Evolutionary conservation across 2,329 filamentous ascomycete genomes (phyloP).

Genomic region (Aaosphaeria arxii): DNA sequence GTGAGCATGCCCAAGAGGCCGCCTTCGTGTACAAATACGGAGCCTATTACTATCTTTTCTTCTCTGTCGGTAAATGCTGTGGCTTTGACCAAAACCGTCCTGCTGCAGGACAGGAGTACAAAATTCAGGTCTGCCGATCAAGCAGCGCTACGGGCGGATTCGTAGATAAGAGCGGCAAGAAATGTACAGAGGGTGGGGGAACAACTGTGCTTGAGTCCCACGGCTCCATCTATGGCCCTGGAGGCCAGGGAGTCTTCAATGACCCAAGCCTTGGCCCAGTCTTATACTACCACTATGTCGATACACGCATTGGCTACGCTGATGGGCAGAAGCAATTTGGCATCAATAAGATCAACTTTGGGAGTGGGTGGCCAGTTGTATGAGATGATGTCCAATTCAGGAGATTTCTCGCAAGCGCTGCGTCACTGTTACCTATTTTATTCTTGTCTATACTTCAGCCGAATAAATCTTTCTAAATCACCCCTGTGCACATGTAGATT

Average conservation of each 20-base stretch:
- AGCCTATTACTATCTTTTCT: conserved; percentile 64
- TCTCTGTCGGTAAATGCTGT: conserved; percentile 61
- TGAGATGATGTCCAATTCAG: conserved; percentile 5
- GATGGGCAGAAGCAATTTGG: conserved; percentile 53
- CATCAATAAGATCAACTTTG: conserved; percentile 51
- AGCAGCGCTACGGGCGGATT: conserved; percentile 52
- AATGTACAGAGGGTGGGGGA: conserved; percentile 58
- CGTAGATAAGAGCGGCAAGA: conserved; percentile 52
- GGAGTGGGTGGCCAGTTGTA: conserved; percentile 49
- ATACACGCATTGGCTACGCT: conserved; percentile 52
- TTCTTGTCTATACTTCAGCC: no score
- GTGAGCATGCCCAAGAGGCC: conserved; percentile 56
- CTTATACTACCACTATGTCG: conserved; percentile 62
- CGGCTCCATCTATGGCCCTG: conserved; percentile 61
- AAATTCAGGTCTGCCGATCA: conserved; percentile 63
- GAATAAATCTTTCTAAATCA: no score
- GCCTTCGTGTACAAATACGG: conserved; percentile 55
- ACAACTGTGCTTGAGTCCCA: conserved; percentile 61
- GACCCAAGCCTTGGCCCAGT: conserved; percentile 52
- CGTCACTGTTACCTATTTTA: no score
- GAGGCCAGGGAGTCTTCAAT: conserved; percentile 60
- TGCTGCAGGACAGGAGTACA: conserved; percentile 60
- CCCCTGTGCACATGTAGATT: no score
- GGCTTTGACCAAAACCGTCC: conserved; percentile 53
- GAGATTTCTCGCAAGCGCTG: no score